Percentiles rank a stretch among this genome's conserved stretches.
Evolutionary conservation across 192 early-diverging fungal genomes (phyloP).

Genomic region (Gryganskiella cystojenkinii): DNA sequence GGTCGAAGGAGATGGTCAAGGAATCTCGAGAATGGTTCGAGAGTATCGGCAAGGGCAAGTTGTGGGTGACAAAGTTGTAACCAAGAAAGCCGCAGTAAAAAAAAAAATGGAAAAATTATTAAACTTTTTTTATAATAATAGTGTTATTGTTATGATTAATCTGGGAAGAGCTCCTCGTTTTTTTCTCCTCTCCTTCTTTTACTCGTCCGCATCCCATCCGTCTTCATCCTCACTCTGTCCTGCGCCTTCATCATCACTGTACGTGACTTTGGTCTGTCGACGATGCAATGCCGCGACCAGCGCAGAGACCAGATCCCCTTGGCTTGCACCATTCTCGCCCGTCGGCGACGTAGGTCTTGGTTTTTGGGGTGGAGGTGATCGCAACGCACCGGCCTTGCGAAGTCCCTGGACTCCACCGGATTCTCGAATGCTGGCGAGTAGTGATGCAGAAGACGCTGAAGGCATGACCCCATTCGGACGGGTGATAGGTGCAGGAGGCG

Average conservation of each 20-base stretch:
- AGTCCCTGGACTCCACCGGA: slow-evolving; percentile 42
- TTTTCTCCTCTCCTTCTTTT: background rate
- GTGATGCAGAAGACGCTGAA: too few relatives aligned
- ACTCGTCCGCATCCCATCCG: slow-evolving; percentile 41
- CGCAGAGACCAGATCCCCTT: slow-evolving; percentile 46
- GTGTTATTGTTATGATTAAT: background rate
- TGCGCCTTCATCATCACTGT: slow-evolving; percentile 38
- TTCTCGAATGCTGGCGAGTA: slow-evolving; percentile 46
- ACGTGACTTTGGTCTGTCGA: slow-evolving; percentile 42
- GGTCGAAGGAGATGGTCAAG: too few relatives aligned
- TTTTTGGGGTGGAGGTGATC: slow-evolving; percentile 31
- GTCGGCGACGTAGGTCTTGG: slow-evolving; percentile 5
- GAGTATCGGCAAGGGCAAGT: too few relatives aligned
- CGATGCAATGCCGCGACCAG: slow-evolving; percentile 43
- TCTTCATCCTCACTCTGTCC: slow-evolving; percentile 38
- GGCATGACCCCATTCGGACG: too few relatives aligned
- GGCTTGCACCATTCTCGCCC: slow-evolving; percentile 7
- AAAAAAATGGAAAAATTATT: too few relatives aligned
- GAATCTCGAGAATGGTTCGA: too few relatives aligned
- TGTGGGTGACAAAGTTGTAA: too few relatives aligned
- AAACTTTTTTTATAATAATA: too few relatives aligned
- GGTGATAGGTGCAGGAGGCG: background rate
- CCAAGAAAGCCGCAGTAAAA: too few relatives aligned
- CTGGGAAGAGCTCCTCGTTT: background rate
- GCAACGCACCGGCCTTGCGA: slow-evolving; percentile 47